phyloP scores from a whole-genome alignment of 805 yeast genomes.

The Tanozyma kutaoensis region DNA sequence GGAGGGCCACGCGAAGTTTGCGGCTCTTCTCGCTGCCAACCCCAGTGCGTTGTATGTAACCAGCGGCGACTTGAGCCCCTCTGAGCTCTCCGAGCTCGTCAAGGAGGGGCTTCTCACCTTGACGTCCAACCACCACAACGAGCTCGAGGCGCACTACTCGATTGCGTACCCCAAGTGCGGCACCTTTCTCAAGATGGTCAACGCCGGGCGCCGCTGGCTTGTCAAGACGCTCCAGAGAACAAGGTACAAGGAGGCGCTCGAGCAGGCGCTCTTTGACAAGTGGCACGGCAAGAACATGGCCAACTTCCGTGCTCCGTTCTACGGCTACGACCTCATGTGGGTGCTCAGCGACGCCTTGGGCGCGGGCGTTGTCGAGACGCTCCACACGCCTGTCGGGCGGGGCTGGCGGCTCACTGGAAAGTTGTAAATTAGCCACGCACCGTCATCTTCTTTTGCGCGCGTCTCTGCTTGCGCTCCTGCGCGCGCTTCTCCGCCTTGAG shows the following conservation, averaged over 20 bases:
- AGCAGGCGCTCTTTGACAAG: conserved; percentile 24
- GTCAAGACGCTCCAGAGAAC: conserved; percentile 20
- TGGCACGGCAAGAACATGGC: conserved; percentile 32
- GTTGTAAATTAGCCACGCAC: conserved; percentile 18
- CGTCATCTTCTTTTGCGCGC: conserved; percentile 51
- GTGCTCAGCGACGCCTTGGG: conserved; percentile 38
- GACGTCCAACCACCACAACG: conserved; percentile 29
- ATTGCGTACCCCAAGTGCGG: conserved; percentile 40
- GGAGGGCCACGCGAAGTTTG: conserved; percentile 10
- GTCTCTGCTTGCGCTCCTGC: conserved; percentile 70
- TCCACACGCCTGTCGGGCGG: conserved; percentile 39
- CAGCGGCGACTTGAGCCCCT: conserved; percentile 9
- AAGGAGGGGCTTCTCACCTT: conserved; percentile 31
- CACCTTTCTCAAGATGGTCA: conserved; percentile 28
- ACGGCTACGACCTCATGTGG: conserved; percentile 39
- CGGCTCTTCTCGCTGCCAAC: conserved; percentile 8
- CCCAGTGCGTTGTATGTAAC: conserved; percentile 17
- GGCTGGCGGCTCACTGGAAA: conserved; percentile 48
- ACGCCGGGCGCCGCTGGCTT: conserved; percentile 31
- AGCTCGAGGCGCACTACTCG: conserved; percentile 25
- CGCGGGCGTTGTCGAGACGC: conserved; percentile 36
- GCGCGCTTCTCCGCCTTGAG: conserved; percentile 52
- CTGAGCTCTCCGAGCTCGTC: conserved; percentile 19
- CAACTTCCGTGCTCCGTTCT: conserved; percentile 31
- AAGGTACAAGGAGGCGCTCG: conserved; percentile 30